phyloP scores from a whole-genome alignment of 2,329 filamentous ascomycete genomes.

The Tolypocladium tropicale region DNA sequence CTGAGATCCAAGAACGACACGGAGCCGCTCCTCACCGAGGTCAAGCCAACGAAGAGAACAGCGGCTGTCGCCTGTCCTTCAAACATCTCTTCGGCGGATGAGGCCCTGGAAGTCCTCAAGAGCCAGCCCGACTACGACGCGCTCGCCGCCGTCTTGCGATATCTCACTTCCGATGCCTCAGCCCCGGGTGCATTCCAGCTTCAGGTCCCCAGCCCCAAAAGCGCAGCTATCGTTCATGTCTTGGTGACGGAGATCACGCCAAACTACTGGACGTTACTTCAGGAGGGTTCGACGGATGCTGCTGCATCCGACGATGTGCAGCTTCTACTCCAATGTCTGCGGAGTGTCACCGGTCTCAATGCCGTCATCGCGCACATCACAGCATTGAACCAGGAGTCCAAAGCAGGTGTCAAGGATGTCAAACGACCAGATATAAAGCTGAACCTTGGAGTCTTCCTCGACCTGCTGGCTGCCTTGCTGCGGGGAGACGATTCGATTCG shows the following conservation, averaged over 20 bases:
- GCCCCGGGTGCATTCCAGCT: slow-evolving; percentile 12
- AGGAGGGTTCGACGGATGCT: slow-evolving; percentile 26
- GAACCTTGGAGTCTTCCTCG: slow-evolving; percentile 32
- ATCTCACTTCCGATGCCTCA: slow-evolving; percentile 28
- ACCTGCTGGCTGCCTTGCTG: slow-evolving; percentile 33
- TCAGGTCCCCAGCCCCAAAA: slow-evolving; percentile 47
- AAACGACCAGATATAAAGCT: slow-evolving; percentile 31
- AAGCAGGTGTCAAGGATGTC: slow-evolving; percentile 22
- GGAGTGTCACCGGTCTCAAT: slow-evolving; percentile 67
- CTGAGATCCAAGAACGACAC: slow-evolving; percentile 23
- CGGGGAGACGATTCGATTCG: slow-evolving; percentile 23
- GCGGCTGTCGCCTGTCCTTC: slow-evolving; percentile 1
- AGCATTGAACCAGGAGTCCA: slow-evolving; percentile 44
- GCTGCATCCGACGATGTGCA: slow-evolving; percentile 25
- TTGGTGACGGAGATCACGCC: slow-evolving; percentile 67
- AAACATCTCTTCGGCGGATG: slow-evolving; percentile 25
- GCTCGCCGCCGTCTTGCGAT: slow-evolving; percentile 41
- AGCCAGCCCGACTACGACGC: slow-evolving; percentile 51
- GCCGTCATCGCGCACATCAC: slow-evolving; percentile 63
- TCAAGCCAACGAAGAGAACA: slow-evolving; percentile 13
- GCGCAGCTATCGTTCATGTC: slow-evolving; percentile 64
- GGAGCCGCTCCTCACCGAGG: slow-evolving; percentile 27
- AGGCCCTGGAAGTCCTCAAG: slow-evolving; percentile 50
- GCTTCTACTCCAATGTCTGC: slow-evolving; percentile 54
- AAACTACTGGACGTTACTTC: slow-evolving; percentile 67